Base-by-base conservation (phyloP, 2,329 filamentous ascomycete species). In the Claviceps pusilla region DNA sequence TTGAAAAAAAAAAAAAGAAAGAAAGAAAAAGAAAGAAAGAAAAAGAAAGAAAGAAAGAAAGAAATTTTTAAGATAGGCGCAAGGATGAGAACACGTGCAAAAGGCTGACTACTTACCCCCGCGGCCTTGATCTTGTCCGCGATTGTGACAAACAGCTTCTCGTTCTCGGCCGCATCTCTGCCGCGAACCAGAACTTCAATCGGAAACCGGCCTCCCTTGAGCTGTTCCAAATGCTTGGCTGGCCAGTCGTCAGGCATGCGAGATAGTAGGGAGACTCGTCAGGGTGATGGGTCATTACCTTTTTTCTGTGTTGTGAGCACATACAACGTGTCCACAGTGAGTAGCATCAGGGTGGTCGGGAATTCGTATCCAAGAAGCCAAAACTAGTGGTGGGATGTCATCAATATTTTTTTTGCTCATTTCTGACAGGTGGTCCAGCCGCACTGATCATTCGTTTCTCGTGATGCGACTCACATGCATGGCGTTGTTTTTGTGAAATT, bases 361-460 rank as follows among this genome's bases (percentile, higher is more conserved):
- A 98, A 98, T 69, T 98, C 93, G 76, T 98, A 98, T 64, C 93
- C 93, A 58, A 98, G 80, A 54, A 98, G 78, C 94, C 94, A 98
- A 71, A 97, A 95, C 90, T 96, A 69, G 14, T 19, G 47, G 57
- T 7, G 14, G 60, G 46, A 42, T 37, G 37, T 24, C 42, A 47
- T 39, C 42, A 53, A 29, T 11, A 42, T 35, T 6, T 19, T 9
- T 19, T 33, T 45, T n/a, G 19, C 31, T 24, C n/a, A 7, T 10
- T 19, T 19, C 19, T 19, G 19, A 19, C 19, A 19, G 19, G 19
- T 19, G 19, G 19, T 19, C 19, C 19, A 19, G 1, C 19, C 19
- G 19, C 19, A 19, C 19, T 19, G 19, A 19, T 19, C 19, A 9
- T 28, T 35, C 39, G n/a, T 16, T 12, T 42, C 4, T 41, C 11